Evolutionary conservation across 1,284 basidiomycete species (phyloP).

Genomic region (Microstroma glucosiphilum): DNA sequence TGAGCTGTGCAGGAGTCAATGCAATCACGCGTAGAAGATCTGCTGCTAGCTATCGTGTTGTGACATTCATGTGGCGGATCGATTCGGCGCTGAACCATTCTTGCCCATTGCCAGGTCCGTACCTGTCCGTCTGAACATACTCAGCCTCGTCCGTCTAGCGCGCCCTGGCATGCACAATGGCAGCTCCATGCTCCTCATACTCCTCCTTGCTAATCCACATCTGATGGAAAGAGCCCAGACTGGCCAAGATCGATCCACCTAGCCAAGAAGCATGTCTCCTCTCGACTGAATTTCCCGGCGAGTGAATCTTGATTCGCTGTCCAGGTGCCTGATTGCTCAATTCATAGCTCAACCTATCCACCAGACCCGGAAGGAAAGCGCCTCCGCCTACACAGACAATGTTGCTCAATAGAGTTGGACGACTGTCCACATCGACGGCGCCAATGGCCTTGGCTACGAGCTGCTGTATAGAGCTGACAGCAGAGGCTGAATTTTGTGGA

Average conservation of each 20-base stretch:
- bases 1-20: too few relatives aligned
- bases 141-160: conserved; percentile 6
- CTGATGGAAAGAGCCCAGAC: conserved; percentile 48
- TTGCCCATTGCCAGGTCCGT: too few relatives aligned
- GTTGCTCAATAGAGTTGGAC: conserved; percentile 80
- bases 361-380: conserved; percentile 75
- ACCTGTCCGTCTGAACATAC: too few relatives aligned
- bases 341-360: conserved; percentile 76
- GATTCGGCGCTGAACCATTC: too few relatives aligned
- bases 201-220: conserved; percentile 50
- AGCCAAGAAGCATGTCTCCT: conserved; percentile 47
- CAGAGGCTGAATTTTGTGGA: neutral
- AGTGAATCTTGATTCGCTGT: conserved; percentile 48
- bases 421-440: conserved; percentile 83
- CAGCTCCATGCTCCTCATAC: conserved; percentile 47
- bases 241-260: conserved; percentile 44
- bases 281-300: conserved; percentile 47
- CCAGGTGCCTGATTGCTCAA: conserved; percentile 65
- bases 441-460: conserved; percentile 74
- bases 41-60: too few relatives aligned
- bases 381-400: conserved; percentile 91
- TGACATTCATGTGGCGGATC: too few relatives aligned
- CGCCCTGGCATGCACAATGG: conserved; percentile 45
- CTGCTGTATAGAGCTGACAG: conserved; percentile 15
- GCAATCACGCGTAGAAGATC: too few relatives aligned